Percentiles rank a stretch among this genome's conserved stretches.
Evolutionary conservation across 345 rosid genomes (phyloP).

Genomic region (Corchorus olitorius): DNA sequence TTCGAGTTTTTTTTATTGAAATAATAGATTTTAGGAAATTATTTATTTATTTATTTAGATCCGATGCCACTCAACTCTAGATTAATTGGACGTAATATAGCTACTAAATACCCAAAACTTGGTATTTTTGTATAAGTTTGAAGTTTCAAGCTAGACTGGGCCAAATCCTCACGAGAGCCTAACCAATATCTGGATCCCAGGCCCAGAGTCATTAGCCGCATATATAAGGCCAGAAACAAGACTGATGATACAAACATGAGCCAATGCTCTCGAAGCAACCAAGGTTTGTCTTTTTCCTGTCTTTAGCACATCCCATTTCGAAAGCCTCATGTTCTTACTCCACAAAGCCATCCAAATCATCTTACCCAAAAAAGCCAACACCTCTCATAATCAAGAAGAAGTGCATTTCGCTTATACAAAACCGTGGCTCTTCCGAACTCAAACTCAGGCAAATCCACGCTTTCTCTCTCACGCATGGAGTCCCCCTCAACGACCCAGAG

Average conservation of each 20-base stretch:
- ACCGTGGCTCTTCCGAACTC: constrained; percentile 42
- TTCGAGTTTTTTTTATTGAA: too few species aligned
- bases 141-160: too few species aligned
- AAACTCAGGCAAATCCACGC: constrained; percentile 70
- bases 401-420: constrained; percentile 60
- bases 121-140: too few species aligned
- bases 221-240: not conserved
- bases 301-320: not conserved
- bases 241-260: not conserved
- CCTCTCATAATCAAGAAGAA: constrained; percentile 37
- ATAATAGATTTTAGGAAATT: too few species aligned
- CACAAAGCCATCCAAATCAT: not conserved
- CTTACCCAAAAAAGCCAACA: constrained; percentile 12
- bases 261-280: constrained; percentile 21
- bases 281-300: not conserved
- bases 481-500: constrained; percentile 42
- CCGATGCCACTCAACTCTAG: too few species aligned
- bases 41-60: too few species aligned
- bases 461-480: constrained; percentile 66
- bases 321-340: constrained; percentile 13
- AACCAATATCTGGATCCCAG: too few species aligned
- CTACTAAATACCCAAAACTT: too few species aligned
- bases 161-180: too few species aligned
- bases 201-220: not conserved
- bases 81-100: too few species aligned